Evolutionary conservation across 768 basidiomycete species (phyloP), one percentile per base, ranked within the genome.

Genomic region (Boletus barrowsii): DNA sequence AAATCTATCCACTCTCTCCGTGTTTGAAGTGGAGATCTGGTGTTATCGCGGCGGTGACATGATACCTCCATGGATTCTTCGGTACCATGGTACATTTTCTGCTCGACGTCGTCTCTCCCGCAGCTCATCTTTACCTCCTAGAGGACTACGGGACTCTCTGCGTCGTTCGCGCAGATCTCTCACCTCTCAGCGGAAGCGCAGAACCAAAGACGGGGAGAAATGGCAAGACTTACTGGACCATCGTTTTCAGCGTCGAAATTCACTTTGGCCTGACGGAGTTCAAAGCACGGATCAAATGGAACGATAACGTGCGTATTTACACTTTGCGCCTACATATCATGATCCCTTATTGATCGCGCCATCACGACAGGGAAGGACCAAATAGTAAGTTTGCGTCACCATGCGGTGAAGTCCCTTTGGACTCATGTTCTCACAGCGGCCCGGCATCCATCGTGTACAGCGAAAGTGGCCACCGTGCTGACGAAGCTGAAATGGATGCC

Each of bases 21-120:
- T 90, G 17, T 90, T 91, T 59, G 88, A 90, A 65, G 88, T 90
- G 26, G 88, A 90, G 67, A 80, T 91, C 59, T 90, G 88, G 88
- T 90, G 88, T 65, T 91, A 81, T 69, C 76, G 88, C 63, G 88
- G 88, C n/a, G 85, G 85, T 42, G 81, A 86, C 58, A 74, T 70
- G 8, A 73, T 86, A 33, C 88, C 88, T 1, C 81, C 83, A 59
- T 90, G 88, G 88, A 90, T 91, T 49, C 75, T 83, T 43, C 74
- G 88, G 51, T 72, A 80, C 15, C 78, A 79, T 54, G 62, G 61
- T 79, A 13, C 35, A 35, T 14, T 42, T 44, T 15, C 40, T 22
- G 29, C 17, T 10, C 22, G 18, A 15, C 13, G 7, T 9, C 13
- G 14, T 55, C 50, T 43, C 33, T 54, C 17, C 29, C 22, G 2